phyloP scores from a whole-genome alignment of 1,284 basidiomycete genomes.

The Polyporus tsugae region DNA sequence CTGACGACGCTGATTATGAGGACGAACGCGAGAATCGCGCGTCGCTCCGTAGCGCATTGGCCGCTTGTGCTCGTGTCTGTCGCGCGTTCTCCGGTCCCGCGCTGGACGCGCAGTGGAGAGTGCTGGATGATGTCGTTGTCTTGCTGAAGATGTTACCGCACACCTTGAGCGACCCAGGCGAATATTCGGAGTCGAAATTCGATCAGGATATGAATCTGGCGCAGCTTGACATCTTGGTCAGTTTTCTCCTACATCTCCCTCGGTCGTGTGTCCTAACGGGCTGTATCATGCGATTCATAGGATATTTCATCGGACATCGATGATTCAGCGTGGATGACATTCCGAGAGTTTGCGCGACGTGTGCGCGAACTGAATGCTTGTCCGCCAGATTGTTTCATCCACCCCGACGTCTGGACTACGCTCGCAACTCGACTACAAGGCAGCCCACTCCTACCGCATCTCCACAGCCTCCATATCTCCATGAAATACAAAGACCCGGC shows the following conservation, averaged over 20 bases:
- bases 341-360: not conserved
- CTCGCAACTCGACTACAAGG: not conserved
- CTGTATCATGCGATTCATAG: not conserved
- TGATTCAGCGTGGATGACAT: not conserved
- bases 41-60: not conserved
- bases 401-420: not conserved
- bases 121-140: not conserved
- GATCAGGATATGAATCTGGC: not conserved
- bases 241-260: not conserved
- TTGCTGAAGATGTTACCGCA: not conserved
- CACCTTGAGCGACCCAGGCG: not conserved
- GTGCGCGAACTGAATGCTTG: not conserved
- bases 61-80: conserved; percentile 6
- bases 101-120: conserved; percentile 7
- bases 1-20: not conserved
- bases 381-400: not conserved
- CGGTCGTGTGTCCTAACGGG: not conserved
- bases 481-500: not conserved
- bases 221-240: not conserved
- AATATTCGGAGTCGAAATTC: not conserved
- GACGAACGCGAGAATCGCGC: not conserved
- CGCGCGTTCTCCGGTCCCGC: conserved; percentile 1
- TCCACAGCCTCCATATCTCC: not conserved
- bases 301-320: not conserved
- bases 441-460: not conserved